Evolutionary conservation across 2,329 filamentous ascomycete species (phyloP), one percentile per base, ranked within the genome.

Genomic region (Neofusicoccum parvum): DNA sequence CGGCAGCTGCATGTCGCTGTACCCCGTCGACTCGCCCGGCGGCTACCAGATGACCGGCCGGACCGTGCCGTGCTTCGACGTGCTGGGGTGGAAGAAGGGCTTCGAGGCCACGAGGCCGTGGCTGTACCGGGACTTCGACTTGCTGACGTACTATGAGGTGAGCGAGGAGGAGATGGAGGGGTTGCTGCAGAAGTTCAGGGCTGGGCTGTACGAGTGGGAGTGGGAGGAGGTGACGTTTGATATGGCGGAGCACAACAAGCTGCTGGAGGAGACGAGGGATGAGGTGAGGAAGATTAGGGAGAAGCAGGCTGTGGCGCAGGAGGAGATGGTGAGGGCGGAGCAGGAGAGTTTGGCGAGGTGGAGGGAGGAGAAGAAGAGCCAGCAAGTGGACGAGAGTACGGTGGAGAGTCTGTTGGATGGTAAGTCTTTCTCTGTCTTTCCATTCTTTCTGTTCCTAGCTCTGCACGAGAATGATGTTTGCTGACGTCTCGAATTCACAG

Each of bases 51-150:
- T 85, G 74, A 82, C 80, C 0, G 83, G 83, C 0, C 77, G 82
- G 58, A 86, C 84, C 0, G 80, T 86, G 2, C 83, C 83, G 0
- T 81, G 82, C 15, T 83, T 83, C 51, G 86, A 87, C 68, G 81
- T 82, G 43, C 79, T 85, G 7, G 83, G 83, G 0, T 83, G 79
- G 68, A 86, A 86, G 67, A 74, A 75, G 0, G 81, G 81, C 1
- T 87, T 85, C 69, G 76, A 72, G 2, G 68, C 77, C 0, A 73
- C 79, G 0, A 70, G 74, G 34, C 85, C 86, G 0, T 86, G 85
- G 81, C 76, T 87, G 1, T 87, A 86, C 69, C 78, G 82, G 56
- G 82, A 86, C 67, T 86, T 87, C 67, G 86, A 88, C 68, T 79
- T 86, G 49, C 76, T 87, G 20, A 83, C 80, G 0, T 87, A 84